phyloP scores from a whole-genome alignment of 2,329 filamentous ascomycete species.

The Arthrinium puccinioides region DNA sequence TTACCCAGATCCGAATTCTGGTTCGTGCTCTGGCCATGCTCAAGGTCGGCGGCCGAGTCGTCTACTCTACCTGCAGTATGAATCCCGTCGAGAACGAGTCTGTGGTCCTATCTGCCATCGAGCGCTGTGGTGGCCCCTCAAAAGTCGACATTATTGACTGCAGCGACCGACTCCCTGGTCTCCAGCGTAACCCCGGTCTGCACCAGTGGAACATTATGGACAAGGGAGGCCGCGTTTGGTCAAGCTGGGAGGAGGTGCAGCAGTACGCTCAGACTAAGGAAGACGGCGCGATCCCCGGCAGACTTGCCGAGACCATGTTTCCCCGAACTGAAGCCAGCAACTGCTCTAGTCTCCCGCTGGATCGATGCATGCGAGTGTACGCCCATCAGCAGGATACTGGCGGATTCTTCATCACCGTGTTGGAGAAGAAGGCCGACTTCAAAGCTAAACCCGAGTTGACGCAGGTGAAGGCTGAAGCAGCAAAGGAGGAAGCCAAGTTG shows the following conservation, averaged over 20 bases:
- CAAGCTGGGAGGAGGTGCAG: conserved; percentile 74
- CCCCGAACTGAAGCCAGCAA: conserved; percentile 47
- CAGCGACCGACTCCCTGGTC: conserved; percentile 64
- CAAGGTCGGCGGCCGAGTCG: conserved; percentile 87
- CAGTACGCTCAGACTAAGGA: conserved; percentile 55
- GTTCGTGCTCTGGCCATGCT: conserved; percentile 91
- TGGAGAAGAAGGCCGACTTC: conserved; percentile 88
- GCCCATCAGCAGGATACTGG: conserved; percentile 94
- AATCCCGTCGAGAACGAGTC: conserved; percentile 97
- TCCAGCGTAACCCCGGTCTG: conserved; percentile 72
- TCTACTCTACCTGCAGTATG: conserved; percentile 98
- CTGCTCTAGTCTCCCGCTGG: conserved; percentile 64
- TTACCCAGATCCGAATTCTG: conserved; percentile 82
- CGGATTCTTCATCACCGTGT: conserved; percentile 92
- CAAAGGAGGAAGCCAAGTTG: conserved; percentile 16
- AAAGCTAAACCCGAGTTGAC: conserved; percentile 65
- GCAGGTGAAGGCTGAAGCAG: conserved; percentile 26
- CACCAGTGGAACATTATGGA: conserved; percentile 88
- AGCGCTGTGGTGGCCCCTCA: conserved; percentile 73
- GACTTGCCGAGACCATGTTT: conserved; percentile 79
- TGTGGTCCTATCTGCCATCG: conserved; percentile 80
- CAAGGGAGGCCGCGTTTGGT: conserved; percentile 72
- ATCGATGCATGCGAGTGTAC: conserved; percentile 90
- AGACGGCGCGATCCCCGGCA: conserved; percentile 53
- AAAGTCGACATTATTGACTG: conserved; percentile 85